Percentiles rank a stretch among this genome's conserved stretches.
Conservation (phyloP, 257 asterid genomes). For the Solanum ahanhuiri region DNA sequence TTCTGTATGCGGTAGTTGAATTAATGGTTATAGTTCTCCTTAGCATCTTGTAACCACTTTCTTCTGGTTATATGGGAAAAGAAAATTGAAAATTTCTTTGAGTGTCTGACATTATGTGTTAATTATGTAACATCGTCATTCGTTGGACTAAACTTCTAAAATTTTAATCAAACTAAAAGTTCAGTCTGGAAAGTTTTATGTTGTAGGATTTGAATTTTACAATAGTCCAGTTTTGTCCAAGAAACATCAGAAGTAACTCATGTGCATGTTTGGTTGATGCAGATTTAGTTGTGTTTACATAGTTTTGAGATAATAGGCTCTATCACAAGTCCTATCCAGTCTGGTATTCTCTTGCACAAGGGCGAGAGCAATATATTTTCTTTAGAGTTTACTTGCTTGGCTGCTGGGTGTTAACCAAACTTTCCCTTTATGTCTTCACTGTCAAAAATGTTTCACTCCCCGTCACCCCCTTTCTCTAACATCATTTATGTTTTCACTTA, state of each 20-base stretch:
- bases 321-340: background rate
- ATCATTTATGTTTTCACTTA: background rate
- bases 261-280: background rate
- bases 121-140: background rate
- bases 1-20: background rate
- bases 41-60: background rate
- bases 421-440: background rate
- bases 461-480: background rate
- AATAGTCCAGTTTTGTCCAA: background rate
- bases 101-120: background rate
- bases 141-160: background rate
- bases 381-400: background rate
- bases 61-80: background rate
- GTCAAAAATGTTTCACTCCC: background rate
- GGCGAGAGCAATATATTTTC: background rate
- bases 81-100: background rate
- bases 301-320: background rate
- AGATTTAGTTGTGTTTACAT: background rate
- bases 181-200: background rate
- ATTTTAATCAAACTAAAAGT: background rate
- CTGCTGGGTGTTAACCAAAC: background rate
- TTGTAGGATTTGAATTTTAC: background rate
- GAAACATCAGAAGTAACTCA: background rate
- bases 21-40: background rate
- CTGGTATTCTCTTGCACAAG: background rate